phyloP scores from a whole-genome alignment of 352 stramenopile genomes.

The Globisporangium heterothallicum region DNA sequence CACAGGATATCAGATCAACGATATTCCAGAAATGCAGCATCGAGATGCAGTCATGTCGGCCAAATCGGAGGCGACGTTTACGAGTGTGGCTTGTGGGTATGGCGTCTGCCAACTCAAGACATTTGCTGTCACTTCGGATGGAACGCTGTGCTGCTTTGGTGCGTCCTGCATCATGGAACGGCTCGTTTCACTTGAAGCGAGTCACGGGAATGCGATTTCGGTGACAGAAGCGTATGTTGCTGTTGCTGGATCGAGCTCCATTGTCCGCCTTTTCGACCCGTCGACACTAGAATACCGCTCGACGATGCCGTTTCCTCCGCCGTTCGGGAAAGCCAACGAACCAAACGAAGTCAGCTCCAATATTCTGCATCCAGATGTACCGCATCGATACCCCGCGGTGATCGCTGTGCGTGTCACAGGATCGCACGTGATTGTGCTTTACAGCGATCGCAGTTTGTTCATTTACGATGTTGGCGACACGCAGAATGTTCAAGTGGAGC shows the following conservation, averaged over 20 bases:
- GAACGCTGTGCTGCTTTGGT: constrained; percentile 75
- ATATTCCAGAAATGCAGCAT: constrained; percentile 55
- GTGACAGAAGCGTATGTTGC: constrained; percentile 73
- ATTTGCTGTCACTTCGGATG: constrained; percentile 63
- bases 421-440: constrained; percentile 58
- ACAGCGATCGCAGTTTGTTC: constrained; percentile 78
- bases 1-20: constrained; percentile 50
- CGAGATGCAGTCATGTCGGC: constrained; percentile 49
- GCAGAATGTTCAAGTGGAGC: constrained; percentile 43
- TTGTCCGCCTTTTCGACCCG: constrained; percentile 72
- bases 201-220: constrained; percentile 55
- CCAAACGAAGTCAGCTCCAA: constrained; percentile 9
- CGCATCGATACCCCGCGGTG: constrained; percentile 49
- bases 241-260: constrained; percentile 51
- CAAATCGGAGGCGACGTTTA: constrained; percentile 65
- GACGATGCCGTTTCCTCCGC: constrained; percentile 74
- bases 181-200: constrained; percentile 64
- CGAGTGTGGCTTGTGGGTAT: constrained; percentile 55
- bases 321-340: constrained; percentile 43
- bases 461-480: constrained; percentile 61
- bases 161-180: constrained; percentile 68
- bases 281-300: constrained; percentile 63
- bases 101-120: constrained; percentile 56
- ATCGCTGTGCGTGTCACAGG: constrained; percentile 59
- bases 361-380: constrained; percentile 40